A percentile compares a stretch with the other conserved stretches of the same genome.
Evolutionary conservation across 345 rosid species (phyloP).

Genomic region (Sonneratia caseolaris): DNA sequence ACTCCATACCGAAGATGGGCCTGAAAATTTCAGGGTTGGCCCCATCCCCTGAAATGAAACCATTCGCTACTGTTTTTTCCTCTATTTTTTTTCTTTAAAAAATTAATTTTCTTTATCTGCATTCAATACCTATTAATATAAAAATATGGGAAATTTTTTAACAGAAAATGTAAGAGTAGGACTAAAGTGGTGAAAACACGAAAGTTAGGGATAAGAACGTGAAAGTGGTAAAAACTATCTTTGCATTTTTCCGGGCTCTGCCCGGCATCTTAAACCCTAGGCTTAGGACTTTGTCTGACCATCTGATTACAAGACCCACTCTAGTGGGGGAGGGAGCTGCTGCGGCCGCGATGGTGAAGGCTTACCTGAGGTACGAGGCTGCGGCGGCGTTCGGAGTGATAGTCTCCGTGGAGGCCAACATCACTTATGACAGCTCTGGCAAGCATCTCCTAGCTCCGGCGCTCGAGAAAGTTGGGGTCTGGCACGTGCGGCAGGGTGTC

Average conservation of each 20-base stretch:
- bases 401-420: slow-evolving; percentile 31
- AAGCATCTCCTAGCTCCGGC: slow-evolving; percentile 68
- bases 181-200: too few species aligned
- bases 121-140: too few species aligned
- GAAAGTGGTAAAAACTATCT: too few species aligned
- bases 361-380: slow-evolving; percentile 40
- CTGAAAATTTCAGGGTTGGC: too few species aligned
- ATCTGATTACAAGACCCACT: not conserved
- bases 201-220: too few species aligned
- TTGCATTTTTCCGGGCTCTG: not conserved
- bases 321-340: not conserved
- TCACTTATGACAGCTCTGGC: slow-evolving; percentile 35
- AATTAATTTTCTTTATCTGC: too few species aligned
- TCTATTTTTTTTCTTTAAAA: too few species aligned
- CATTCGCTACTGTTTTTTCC: too few species aligned
- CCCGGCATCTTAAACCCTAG: not conserved
- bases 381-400: slow-evolving; percentile 40
- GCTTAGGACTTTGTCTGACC: not conserved
- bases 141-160: too few species aligned
- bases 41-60: too few species aligned
- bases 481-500: slow-evolving; percentile 91
- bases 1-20: too few species aligned
- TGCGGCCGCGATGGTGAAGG: slow-evolving; percentile 26
- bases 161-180: too few species aligned
- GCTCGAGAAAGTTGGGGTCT: slow-evolving; percentile 71